These are phyloP conservation scores for Plasmopara viticola DNA, from an alignment of 352 stramenopile genomes.

Conservation along the genomic window DNA sequence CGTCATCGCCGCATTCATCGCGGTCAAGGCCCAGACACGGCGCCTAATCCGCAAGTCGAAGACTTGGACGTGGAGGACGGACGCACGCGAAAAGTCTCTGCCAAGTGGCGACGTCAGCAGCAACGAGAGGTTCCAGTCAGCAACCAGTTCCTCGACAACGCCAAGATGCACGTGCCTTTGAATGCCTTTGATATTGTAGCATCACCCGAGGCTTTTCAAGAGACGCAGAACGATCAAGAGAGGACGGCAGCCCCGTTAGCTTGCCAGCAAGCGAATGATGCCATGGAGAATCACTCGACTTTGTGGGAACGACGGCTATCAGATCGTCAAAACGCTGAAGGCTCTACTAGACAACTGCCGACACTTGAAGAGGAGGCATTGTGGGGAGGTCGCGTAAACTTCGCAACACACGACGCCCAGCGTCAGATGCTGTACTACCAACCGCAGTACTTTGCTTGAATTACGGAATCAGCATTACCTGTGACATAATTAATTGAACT, in stretches of 20 bases:
- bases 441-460: conserved; percentile 29
- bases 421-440: conserved; percentile 24
- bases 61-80: conserved; percentile 27
- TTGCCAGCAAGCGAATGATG: conserved; percentile 6
- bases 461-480: conserved; percentile 24
- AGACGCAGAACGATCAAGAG: conserved; percentile 6
- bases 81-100: conserved; percentile 36
- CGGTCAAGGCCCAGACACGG: conserved; percentile 9
- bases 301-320: conserved; percentile 37
- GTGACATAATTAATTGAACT: conserved; percentile 13
- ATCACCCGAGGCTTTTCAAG: conserved; percentile 36
- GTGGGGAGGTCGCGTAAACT: conserved; percentile 28
- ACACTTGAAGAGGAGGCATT: conserved; percentile 37
- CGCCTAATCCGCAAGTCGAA: conserved; percentile 11
- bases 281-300: conserved; percentile 11
- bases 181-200: conserved; percentile 46
- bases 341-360: conserved; percentile 15
- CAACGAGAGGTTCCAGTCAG: conserved; percentile 15
- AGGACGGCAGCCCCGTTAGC: conserved; percentile 2
- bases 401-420: conserved; percentile 20
- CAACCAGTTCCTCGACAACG: conserved; percentile 20
- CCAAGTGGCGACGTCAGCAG: conserved; percentile 23
- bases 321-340: conserved; percentile 1
- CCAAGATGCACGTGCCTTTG: conserved; percentile 21
- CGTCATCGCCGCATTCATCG: conserved; percentile 32